Evolutionary conservation across 2,329 filamentous ascomycete genomes (phyloP), one percentile per base, ranked within the genome.

Genomic region (Nemania diffusa): DNA sequence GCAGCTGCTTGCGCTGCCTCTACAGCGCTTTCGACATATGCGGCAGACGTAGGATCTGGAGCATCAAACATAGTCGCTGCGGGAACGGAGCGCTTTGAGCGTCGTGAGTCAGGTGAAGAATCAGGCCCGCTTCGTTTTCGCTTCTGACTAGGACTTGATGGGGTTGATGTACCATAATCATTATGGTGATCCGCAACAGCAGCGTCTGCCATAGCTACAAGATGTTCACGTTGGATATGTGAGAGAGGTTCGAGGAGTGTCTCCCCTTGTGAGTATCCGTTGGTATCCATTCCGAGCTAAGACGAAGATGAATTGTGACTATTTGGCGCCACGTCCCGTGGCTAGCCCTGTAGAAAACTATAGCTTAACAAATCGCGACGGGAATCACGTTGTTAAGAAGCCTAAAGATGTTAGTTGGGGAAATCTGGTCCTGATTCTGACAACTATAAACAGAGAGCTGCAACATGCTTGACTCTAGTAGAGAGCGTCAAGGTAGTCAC

Each of bases 21-120:
- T 29, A 87, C 83, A 50, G 84, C 82, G 70, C 80, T 85, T 70
- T 88, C 85, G 34, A 88, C 85, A 72, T 87, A 88, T 15, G 85
- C 81, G 2, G 84, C 81, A 24, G 84, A 79, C 40, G 84, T 83
- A 13, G 79, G 73, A 34, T 81, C 80, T 20, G 78, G 70, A 15
- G 81, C 78, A 34, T 62, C 62, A 1, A 81, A 78, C 79, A 86
- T 84, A 65, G 81, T 74, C 4, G 82, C 80, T 6, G 81, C 75
- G 9, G 84, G 82, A 9, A 80, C 81, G 61, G 80, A 79, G 34
- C 85, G 85, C 76, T 87, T 89, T 46, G 80, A 78, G 22, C 85
- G 83, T 48, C 84, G 80, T 4, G 81, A 77, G 58, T 83, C 84
- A 7, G 85, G 87, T 2, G 76, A 78, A 8, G 81, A 81, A 62